Evolutionary conservation across 805 yeast genomes (phyloP).

Genomic region (Grigorovia humatica): DNA sequence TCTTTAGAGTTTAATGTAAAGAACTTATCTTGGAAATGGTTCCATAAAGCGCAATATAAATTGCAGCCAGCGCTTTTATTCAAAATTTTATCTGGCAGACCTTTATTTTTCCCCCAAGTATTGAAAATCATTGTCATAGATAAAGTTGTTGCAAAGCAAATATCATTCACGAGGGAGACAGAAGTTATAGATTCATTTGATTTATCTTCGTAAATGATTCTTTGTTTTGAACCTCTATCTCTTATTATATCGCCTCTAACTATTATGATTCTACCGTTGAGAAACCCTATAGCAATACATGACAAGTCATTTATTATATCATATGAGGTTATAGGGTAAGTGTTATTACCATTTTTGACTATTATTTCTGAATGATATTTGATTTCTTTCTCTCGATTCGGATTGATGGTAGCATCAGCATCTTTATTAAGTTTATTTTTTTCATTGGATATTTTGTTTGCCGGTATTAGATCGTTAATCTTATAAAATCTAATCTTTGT

Average conservation of each 20-base stretch:
- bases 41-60: slow-evolving; percentile 32
- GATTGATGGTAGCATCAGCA: background rate
- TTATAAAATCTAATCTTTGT: slow-evolving; percentile 65
- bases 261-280: slow-evolving; percentile 64
- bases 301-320: slow-evolving; percentile 17
- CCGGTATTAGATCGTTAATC: slow-evolving; percentile 37
- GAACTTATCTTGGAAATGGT: slow-evolving; percentile 37
- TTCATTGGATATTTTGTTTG: background rate
- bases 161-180: slow-evolving; percentile 43
- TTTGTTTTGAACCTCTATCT: slow-evolving; percentile 84
- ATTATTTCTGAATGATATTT: slow-evolving; percentile 49
- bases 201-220: slow-evolving; percentile 57
- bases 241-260: slow-evolving; percentile 80
- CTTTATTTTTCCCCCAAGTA: slow-evolving; percentile 70
- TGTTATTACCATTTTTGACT: slow-evolving; percentile 62
- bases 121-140: slow-evolving; percentile 58
- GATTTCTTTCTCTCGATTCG: slow-evolving; percentile 2
- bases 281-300: slow-evolving; percentile 23
- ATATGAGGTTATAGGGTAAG: slow-evolving; percentile 49
- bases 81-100: slow-evolving; percentile 43
- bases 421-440: too few species aligned
- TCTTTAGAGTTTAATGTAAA: slow-evolving; percentile 38
- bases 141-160: slow-evolving; percentile 66
- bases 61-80: slow-evolving; percentile 39
- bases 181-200: slow-evolving; percentile 72